These are phyloP conservation scores for Cafeteria roenbergensis DNA, from an alignment of 108 stramenopile species.

Conservation along the genomic window DNA sequence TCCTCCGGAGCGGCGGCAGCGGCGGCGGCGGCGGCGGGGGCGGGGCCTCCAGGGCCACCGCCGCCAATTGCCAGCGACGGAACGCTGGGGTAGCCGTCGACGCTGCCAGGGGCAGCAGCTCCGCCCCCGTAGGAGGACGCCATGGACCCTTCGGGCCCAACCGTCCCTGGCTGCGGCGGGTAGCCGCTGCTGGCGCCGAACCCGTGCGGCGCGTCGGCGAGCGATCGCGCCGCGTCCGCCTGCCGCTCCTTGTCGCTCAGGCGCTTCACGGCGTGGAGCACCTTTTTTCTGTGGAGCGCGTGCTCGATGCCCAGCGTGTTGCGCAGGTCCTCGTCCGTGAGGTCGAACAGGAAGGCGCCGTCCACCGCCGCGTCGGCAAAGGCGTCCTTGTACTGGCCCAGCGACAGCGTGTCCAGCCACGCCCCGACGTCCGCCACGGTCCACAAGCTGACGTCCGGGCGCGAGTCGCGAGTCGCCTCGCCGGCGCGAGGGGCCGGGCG, in stretches of 20 bases:
- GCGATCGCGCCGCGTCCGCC: too few relatives aligned
- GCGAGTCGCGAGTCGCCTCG: constrained; percentile 39
- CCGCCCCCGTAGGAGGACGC: too few relatives aligned
- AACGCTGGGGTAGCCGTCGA: neutral
- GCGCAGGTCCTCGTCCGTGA: constrained; percentile 68
- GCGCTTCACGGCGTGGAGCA: constrained; percentile 48
- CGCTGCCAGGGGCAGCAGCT: neutral
- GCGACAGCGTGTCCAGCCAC: constrained; percentile 61
- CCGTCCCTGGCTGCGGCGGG: too few relatives aligned
- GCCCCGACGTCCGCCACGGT: constrained; percentile 60
- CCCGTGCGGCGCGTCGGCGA: too few relatives aligned
- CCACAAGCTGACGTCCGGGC: constrained; percentile 57
- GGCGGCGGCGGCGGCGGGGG: too few relatives aligned
- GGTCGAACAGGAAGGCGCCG: constrained; percentile 65
- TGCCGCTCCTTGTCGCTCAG: neutral
- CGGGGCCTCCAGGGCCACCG: neutral
- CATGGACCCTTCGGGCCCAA: too few relatives aligned
- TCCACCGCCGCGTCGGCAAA: constrained; percentile 68
- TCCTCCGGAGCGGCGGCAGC: too few relatives aligned
- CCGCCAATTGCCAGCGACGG: neutral
- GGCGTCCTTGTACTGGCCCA: constrained; percentile 60
- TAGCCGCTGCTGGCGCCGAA: too few relatives aligned
- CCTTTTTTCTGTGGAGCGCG: constrained; percentile 70
- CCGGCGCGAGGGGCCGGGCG: constrained; percentile 37
- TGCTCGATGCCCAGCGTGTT: constrained; percentile 74